Evolutionary conservation across 495 filamentous ascomycete species (phyloP).

Genomic region (Penicillium desertorum): DNA sequence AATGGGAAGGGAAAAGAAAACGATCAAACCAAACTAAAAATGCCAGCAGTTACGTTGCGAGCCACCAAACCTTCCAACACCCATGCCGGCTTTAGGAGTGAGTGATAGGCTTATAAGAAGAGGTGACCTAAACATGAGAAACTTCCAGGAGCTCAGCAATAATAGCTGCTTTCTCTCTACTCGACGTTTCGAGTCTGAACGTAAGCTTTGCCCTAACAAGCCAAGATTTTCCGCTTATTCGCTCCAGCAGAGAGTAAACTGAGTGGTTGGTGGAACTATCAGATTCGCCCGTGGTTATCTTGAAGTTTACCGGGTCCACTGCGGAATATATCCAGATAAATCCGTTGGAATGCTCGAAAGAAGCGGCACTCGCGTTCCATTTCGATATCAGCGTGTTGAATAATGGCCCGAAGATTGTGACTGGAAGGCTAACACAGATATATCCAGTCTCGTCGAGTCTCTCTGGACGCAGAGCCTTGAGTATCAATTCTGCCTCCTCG

Average conservation of each 20-base stretch:
- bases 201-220: not conserved
- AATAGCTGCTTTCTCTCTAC: not conserved
- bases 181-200: not conserved
- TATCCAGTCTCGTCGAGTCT: no score
- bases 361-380: conserved; percentile 10
- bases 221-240: conserved; percentile 2
- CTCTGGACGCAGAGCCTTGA: no score
- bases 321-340: conserved; percentile 8
- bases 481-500: no score
- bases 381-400: conserved; percentile 14
- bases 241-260: not conserved
- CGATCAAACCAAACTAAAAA: not conserved
- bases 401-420: conserved; percentile 9
- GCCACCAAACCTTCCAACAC: not conserved
- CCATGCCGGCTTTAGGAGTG: not conserved
- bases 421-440: no score
- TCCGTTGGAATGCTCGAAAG: not conserved
- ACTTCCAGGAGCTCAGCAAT: conserved; percentile 4
- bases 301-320: conserved; percentile 8
- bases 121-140: not conserved
- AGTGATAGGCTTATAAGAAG: no score
- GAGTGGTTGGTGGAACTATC: no score
- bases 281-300: not conserved
- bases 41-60: not conserved
- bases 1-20: not conserved